These are phyloP conservation scores for Aspergillus ruber DNA, from an alignment of 2,329 filamentous ascomycete species.

Conservation along the genomic window DNA sequence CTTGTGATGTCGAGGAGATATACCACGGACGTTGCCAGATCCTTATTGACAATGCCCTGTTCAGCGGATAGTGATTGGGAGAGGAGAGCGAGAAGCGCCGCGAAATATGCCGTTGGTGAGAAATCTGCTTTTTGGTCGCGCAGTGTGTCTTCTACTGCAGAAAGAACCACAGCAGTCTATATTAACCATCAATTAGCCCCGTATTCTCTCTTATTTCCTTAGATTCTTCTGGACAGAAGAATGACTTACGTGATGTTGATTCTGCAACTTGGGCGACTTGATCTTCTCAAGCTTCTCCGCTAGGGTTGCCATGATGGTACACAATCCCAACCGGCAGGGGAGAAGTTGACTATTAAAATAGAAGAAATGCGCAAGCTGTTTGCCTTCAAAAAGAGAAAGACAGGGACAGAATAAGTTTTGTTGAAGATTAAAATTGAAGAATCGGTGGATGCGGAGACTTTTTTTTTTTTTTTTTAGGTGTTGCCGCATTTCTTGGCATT, in stretches of 20 bases:
- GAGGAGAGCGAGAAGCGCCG: slow-evolving; percentile 83
- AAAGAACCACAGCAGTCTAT: slow-evolving; percentile 64
- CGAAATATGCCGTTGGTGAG: slow-evolving; percentile 88
- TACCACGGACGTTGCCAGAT: slow-evolving; percentile 77
- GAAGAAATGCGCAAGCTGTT: slow-evolving; percentile 7
- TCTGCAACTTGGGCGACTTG: slow-evolving; percentile 90
- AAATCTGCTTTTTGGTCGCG: slow-evolving; percentile 77
- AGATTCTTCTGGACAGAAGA: no score
- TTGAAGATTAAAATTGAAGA: slow-evolving; percentile 17
- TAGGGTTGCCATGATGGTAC: slow-evolving; percentile 53
- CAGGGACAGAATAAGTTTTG: slow-evolving; percentile 14
- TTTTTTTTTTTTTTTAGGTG: slow-evolving; percentile 17
- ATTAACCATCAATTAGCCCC: slow-evolving; percentile 5
- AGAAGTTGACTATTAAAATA: slow-evolving; percentile 10
- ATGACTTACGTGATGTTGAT: slow-evolving; percentile 73
- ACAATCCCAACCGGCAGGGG: slow-evolving; percentile 19
- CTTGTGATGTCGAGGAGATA: slow-evolving; percentile 94
- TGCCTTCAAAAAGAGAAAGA: neutral
- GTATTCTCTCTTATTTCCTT: neutral
- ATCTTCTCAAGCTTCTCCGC: slow-evolving; percentile 96
- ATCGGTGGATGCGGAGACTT: slow-evolving; percentile 20
- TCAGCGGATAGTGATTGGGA: slow-evolving; percentile 62
- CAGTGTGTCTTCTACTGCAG: slow-evolving; percentile 87
- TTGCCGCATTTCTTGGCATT: slow-evolving; percentile 21
- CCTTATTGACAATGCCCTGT: slow-evolving; percentile 66